These are phyloP conservation scores for Dothideomycetes sp. DNA, from an alignment of 2,329 filamentous ascomycete genomes.

Conservation along the genomic window DNA sequence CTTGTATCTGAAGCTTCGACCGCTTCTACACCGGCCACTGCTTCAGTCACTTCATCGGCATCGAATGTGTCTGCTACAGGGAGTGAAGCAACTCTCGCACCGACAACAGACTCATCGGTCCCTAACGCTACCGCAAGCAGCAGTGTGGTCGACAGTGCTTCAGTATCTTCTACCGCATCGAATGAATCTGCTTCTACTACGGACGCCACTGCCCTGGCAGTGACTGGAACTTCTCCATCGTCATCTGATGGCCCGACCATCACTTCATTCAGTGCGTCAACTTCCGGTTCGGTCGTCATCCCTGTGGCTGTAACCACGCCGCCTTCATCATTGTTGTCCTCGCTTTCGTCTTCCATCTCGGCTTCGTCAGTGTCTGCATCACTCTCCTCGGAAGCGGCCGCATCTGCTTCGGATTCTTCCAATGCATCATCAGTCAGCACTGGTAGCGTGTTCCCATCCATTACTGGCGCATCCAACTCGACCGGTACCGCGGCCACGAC, in stretches of 20 bases:
- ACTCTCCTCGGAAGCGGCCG: conserved; percentile 2
- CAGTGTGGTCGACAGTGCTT: background rate
- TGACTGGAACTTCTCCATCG: conserved; percentile 8
- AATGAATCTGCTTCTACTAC: conserved; percentile 5
- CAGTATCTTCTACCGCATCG: background rate
- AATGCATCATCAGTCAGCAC: background rate
- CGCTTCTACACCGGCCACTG: conserved; percentile 1
- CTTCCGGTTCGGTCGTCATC: conserved; percentile 13
- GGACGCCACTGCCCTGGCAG: conserved; percentile 3
- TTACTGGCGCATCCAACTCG: background rate
- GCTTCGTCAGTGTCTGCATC: conserved; percentile 6
- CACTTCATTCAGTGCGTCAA: conserved; percentile 6
- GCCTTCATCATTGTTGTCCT: conserved; percentile 9
- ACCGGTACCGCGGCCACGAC: background rate
- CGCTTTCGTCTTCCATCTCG: conserved; percentile 8
- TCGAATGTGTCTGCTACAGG: background rate
- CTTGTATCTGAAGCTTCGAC: conserved; percentile 13
- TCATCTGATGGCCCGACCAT: conserved; percentile 1
- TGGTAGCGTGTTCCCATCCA: background rate
- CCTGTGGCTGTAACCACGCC: conserved; percentile 14
- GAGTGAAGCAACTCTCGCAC: background rate
- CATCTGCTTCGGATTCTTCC: conserved; percentile 4
- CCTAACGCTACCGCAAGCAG: background rate
- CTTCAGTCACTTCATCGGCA: conserved; percentile 1
- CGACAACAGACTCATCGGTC: background rate